Percentiles rank a stretch among this genome's conserved stretches.
Conservation (phyloP, 176 grass and related monocot genomes). For the Secale cereale region DNA sequence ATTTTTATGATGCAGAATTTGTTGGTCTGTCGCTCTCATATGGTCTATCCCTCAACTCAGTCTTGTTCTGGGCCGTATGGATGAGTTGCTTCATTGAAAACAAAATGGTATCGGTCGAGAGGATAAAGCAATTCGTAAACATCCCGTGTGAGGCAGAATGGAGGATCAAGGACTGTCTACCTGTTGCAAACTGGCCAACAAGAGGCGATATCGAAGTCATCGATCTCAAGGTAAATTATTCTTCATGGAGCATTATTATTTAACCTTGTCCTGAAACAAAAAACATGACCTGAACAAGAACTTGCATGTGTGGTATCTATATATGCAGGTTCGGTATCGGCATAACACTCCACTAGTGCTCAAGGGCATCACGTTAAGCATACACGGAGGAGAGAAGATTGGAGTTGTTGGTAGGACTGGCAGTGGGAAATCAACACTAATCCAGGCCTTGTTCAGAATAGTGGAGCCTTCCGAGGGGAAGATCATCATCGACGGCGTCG, state of each 20-base stretch:
- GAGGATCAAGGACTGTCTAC: slow-evolving; percentile 72
- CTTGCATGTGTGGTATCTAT: not conserved
- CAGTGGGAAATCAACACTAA: slow-evolving; percentile 94
- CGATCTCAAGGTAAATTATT: slow-evolving; percentile 68
- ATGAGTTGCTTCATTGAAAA: slow-evolving; percentile 95
- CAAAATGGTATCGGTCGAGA: slow-evolving; percentile 92
- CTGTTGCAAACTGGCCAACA: slow-evolving; percentile 67
- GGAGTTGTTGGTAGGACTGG: slow-evolving; percentile 90
- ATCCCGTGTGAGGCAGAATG: slow-evolving; percentile 81
- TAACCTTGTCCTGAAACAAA: slow-evolving; percentile 2
- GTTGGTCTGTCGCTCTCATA: slow-evolving; percentile 96
- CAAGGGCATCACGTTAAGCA: slow-evolving; percentile 85
- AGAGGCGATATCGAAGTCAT: slow-evolving; percentile 73
- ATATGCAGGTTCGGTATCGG: slow-evolving; percentile 71
- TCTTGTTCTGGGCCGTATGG: slow-evolving; percentile 78
- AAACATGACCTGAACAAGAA: slow-evolving; percentile 2
- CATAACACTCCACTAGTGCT: slow-evolving; percentile 84
- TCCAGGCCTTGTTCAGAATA: slow-evolving; percentile 95
- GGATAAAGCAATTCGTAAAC: slow-evolving; percentile 94
- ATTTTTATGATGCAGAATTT: slow-evolving; percentile 59
- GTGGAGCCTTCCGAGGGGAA: slow-evolving; percentile 82
- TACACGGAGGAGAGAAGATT: slow-evolving; percentile 82
- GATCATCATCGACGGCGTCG: slow-evolving; percentile 74
- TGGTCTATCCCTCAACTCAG: slow-evolving; percentile 82
- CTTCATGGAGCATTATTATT: not conserved